These are phyloP conservation scores for Dactylellina sp. DNA, from an alignment of 2,329 filamentous ascomycete species.

Conservation along the genomic window DNA sequence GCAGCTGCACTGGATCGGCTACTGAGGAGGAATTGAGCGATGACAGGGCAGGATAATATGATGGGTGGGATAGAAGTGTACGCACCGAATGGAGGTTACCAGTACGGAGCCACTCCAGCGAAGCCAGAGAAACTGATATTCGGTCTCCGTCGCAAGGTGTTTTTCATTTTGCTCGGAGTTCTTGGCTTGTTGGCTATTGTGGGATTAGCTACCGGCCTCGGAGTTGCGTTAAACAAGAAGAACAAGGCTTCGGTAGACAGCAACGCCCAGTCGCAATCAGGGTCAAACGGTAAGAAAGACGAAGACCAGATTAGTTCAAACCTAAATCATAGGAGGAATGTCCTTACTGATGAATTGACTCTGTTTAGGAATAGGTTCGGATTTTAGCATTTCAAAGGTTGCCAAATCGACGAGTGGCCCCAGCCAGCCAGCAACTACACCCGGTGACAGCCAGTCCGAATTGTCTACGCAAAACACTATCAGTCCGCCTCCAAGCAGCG, in stretches of 20 bases:
- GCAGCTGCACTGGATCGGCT: neutral
- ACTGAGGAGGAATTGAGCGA: neutral
- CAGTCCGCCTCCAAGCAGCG: too few species aligned
- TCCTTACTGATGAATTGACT: neutral
- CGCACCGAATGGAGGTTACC: neutral
- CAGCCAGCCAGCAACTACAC: neutral
- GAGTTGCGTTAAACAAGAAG: slow-evolving; percentile 40
- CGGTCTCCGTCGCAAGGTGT: slow-evolving; percentile 28
- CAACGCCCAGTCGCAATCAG: neutral
- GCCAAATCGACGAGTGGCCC: neutral
- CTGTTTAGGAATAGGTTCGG: neutral
- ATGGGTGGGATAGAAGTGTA: neutral
- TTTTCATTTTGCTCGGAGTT: slow-evolving; percentile 34
- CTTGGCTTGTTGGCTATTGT: slow-evolving; percentile 19
- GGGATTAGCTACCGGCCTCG: slow-evolving; percentile 27
- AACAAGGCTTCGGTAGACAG: neutral
- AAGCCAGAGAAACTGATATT: slow-evolving; percentile 32
- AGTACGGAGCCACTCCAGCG: neutral
- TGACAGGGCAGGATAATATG: neutral
- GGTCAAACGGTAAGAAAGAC: neutral
- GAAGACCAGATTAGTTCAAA: neutral
- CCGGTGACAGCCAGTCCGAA: too few species aligned
- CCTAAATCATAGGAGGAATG: neutral
- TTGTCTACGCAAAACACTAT: neutral
- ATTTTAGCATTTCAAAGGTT: neutral